Conservation (phyloP, 768 basidiomycete species). For the Mrakia hoshinonis region DNA sequence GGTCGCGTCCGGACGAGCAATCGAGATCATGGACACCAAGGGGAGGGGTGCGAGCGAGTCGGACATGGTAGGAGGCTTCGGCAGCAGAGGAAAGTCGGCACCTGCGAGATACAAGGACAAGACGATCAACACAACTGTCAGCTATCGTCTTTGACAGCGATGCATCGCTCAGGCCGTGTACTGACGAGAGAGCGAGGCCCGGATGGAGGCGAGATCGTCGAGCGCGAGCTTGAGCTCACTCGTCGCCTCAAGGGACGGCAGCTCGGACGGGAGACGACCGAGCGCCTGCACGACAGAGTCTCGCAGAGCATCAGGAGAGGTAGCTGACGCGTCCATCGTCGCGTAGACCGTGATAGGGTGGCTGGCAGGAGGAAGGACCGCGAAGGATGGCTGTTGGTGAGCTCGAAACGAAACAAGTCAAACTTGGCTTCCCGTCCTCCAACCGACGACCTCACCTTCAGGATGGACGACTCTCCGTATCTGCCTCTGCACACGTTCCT, state of each 20-base stretch:
- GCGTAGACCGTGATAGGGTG: neutral
- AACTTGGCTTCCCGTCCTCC: neutral
- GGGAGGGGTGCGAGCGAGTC: conserved; percentile 16
- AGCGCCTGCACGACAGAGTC: neutral
- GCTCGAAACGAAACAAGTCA: neutral
- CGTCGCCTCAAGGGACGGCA: neutral
- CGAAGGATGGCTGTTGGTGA: neutral
- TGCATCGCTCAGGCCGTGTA: neutral
- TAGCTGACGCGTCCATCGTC: neutral
- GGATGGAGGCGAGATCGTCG: conserved; percentile 9
- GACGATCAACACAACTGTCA: neutral
- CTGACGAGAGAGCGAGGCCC: neutral
- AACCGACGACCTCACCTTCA: neutral
- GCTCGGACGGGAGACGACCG: neutral
- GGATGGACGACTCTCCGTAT: conserved; percentile 26
- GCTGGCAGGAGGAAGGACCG: neutral
- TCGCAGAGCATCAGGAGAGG: neutral
- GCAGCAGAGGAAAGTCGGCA: neutral
- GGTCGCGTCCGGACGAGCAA: neutral
- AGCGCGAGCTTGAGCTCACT: neutral
- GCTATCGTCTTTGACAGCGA: neutral
- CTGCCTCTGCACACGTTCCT: conserved; percentile 18
- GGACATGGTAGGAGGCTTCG: conserved; percentile 2
- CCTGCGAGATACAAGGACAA: neutral
- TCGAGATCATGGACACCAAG: conserved; percentile 13